These are phyloP conservation scores for Termitomyces sp. DNA, from an alignment of 768 basidiomycete genomes.

Conservation along the genomic window DNA sequence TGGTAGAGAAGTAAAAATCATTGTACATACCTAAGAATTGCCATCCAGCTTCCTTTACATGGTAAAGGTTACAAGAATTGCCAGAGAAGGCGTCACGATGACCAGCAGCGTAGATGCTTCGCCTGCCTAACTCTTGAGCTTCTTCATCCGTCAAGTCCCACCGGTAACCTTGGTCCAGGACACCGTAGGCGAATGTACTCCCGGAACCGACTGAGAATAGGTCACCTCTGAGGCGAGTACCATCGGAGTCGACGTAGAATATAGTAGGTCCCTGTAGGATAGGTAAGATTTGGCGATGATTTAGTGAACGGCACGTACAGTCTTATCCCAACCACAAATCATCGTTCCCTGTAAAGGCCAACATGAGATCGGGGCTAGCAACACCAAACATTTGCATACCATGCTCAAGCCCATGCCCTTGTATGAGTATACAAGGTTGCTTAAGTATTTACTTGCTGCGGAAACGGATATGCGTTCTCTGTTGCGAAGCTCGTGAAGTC, in stretches of 20 bases:
- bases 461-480: conserved; percentile 97
- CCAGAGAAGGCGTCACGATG: conserved; percentile 96
- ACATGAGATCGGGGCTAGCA: not conserved
- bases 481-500: conserved; percentile 94
- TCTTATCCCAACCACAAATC: conserved; percentile 99
- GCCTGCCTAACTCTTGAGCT: conserved; percentile 87
- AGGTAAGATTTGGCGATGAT: not conserved
- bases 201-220: conserved; percentile 99
- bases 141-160: conserved; percentile 93
- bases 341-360: conserved; percentile 77
- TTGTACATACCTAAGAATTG: conserved; percentile 75
- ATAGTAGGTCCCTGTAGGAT: conserved; percentile 73
- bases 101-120: conserved; percentile 95
- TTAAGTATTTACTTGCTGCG: conserved; percentile 96
- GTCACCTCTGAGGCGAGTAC: conserved; percentile 91
- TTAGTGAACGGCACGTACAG: conserved; percentile 41
- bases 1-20: not conserved
- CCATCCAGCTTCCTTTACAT: conserved; percentile 95
- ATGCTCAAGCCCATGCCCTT: conserved; percentile 99
- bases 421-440: conserved; percentile 95
- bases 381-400: conserved; percentile 43
- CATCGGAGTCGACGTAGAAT: conserved; percentile 98
- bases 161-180: conserved; percentile 89
- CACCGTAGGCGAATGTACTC: conserved; percentile 98
- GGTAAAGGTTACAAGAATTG: conserved; percentile 94